Evolutionary conservation across 1,139 yeast genomes (phyloP), one percentile per base, ranked within the genome.

Genomic region (Pichia inconspicua): DNA sequence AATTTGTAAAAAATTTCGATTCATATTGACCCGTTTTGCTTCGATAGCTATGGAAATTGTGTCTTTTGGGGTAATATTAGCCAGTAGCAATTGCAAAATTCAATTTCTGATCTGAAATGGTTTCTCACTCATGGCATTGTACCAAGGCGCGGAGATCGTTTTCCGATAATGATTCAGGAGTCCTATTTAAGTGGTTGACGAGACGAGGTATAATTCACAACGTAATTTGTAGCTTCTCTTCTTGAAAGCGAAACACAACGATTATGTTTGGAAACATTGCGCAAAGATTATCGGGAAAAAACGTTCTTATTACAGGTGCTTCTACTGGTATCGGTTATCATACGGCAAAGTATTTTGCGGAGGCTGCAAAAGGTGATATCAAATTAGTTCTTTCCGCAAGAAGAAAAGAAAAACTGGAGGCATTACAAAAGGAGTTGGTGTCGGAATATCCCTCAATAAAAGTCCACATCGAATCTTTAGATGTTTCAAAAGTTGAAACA

Each of bases 181-280:
- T 22, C 22, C 22, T 22, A 22, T 22, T 22, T 22, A 22, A 22
- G 5, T 22, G 22, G 5, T 5, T 22, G 22, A 22, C 22, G 22
- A 22, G 22, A 22, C 22, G 22, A 11, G 14, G 14, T 30, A 12
- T 11, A 9, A 10, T 14, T n/a, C n/a, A 30, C 22, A 22, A 4
- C 22, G 22, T 22, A 22, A 22, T 5, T 22, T 22, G 22, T 5
- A 12, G n/a, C n/a, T 30, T n/a, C 12, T 30, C 12, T 30, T 10
- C 12, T 12, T 10, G 6, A 12, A 3, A 30, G 2, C 14, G n/a
- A 30, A 30, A 11, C n/a, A 30, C 34, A 14, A 10, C n/a, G 6
- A 12, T 17, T 14, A 74, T 81, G 45, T 76, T 71, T 64, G 80
- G 80, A 25, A 73, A 69, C 61, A 80, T 80, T 48, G 78, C 78